phyloP scores from a whole-genome alignment of 225 moss, liverwort and hornwort genomes.

The Thuidium tamariscinum region DNA sequence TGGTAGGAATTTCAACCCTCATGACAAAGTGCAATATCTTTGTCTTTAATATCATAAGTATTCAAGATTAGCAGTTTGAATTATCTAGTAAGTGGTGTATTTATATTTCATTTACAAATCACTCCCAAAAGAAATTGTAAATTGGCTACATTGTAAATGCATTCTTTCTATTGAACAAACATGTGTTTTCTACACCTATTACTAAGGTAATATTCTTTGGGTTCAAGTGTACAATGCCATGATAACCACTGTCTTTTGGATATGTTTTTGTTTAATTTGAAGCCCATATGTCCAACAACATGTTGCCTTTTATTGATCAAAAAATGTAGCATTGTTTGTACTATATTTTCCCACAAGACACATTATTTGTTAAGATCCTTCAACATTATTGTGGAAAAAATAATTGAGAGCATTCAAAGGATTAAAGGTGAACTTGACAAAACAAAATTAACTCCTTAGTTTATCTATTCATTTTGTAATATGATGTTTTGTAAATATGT shows the following conservation, averaged over 20 bases:
- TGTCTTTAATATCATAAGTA: too few species aligned
- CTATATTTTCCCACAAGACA: background rate
- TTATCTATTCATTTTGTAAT: background rate
- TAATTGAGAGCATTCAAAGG: too few species aligned
- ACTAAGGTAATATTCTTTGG: fast-evolving
- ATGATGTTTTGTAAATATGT: background rate
- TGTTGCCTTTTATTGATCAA: background rate
- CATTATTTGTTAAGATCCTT: fast-evolving
- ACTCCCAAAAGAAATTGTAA: background rate
- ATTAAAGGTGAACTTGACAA: too few species aligned
- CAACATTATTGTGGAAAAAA: too few species aligned
- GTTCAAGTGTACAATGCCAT: background rate
- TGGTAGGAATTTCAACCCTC: fast-evolving
- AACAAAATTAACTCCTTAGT: too few species aligned
- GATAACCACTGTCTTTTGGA: background rate
- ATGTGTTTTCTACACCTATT: background rate
- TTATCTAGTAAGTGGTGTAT: background rate
- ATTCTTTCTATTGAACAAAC: background rate
- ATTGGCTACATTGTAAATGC: background rate
- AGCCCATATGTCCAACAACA: background rate
- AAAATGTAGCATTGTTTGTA: background rate
- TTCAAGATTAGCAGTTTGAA: background rate
- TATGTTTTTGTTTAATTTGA: background rate
- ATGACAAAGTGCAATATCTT: too few species aligned
- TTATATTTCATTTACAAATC: background rate